Evolutionary conservation across 495 filamentous ascomycete species (phyloP).

Genomic region (Podospora sp.): DNA sequence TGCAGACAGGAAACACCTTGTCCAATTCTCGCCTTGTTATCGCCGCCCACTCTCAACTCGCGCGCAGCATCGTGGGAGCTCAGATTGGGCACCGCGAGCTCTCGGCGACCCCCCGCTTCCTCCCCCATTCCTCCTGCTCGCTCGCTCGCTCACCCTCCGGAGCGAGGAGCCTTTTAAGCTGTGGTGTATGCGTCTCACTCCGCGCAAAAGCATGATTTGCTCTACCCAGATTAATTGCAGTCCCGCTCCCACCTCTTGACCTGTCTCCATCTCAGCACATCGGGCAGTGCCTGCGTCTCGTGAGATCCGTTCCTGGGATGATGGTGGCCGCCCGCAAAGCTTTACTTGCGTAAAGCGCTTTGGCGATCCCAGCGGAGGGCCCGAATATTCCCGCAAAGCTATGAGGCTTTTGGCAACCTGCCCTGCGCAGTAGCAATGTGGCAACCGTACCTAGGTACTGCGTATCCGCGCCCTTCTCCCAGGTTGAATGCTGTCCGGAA

Average conservation of each 20-base stretch:
- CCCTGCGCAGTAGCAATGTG: not conserved
- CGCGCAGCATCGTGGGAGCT: not conserved
- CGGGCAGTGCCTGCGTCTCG: slow-evolving; percentile 18
- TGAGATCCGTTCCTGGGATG: slow-evolving; percentile 15
- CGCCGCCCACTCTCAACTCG: not conserved
- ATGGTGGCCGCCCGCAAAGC: not conserved
- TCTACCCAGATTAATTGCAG: slow-evolving; percentile 18
- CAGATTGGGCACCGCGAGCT: not conserved
- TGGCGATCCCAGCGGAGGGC: not conserved
- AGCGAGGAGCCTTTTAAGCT: slow-evolving; percentile 3
- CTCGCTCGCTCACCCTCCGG: slow-evolving; percentile 10
- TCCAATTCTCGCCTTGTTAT: not conserved
- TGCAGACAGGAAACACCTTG: not conserved
- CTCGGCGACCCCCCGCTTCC: not conserved
- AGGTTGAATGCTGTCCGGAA: not conserved
- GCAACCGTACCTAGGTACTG: too few species aligned
- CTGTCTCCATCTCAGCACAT: not conserved
- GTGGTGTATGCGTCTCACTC: slow-evolving; percentile 1
- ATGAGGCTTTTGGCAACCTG: slow-evolving; percentile 9
- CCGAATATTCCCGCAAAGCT: slow-evolving; percentile 10
- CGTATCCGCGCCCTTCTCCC: not conserved
- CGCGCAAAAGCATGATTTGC: not conserved
- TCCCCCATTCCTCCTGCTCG: not conserved
- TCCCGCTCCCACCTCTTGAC: slow-evolving; percentile 12
- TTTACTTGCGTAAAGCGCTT: too few species aligned